phyloP scores from a whole-genome alignment of 2,329 filamentous ascomycete species.

The Monilinia laxa region DNA sequence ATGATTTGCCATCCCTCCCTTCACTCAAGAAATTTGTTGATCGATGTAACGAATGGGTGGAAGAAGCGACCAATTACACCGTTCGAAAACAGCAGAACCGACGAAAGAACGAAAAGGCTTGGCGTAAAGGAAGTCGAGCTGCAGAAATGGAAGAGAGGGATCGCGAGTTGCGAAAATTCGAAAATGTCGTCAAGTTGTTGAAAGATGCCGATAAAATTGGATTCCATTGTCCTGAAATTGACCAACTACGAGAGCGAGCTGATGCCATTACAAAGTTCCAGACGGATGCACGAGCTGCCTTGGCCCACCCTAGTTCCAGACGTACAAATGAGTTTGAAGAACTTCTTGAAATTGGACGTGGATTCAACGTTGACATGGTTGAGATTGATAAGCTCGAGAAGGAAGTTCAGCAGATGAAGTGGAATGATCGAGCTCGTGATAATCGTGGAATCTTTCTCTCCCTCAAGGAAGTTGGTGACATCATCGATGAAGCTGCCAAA shows the following conservation, averaged over 20 bases:
- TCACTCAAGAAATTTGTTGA: conserved; percentile 88
- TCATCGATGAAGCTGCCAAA: conserved; percentile 75
- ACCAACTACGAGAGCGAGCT: conserved; percentile 78
- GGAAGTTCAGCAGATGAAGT: conserved; percentile 80
- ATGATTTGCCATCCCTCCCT: conserved; percentile 78
- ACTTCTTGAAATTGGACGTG: conserved; percentile 82
- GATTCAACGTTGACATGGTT: conserved; percentile 87
- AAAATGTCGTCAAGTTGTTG: conserved; percentile 83
- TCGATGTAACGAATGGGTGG: conserved; percentile 95
- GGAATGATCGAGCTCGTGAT: conserved; percentile 75
- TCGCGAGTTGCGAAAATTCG: conserved; percentile 81
- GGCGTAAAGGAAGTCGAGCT: conserved; percentile 73
- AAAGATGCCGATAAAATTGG: conserved; percentile 80
- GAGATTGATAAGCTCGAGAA: conserved; percentile 81
- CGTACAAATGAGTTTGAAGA: conserved; percentile 80
- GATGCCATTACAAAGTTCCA: conserved; percentile 84
- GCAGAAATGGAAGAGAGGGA: conserved; percentile 82
- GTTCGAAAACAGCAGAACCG: conserved; percentile 97
- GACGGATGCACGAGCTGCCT: conserved; percentile 66
- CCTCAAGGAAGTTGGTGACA: conserved; percentile 72
- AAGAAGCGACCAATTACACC: conserved; percentile 94
- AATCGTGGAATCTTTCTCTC: conserved; percentile 65
- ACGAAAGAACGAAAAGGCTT: conserved; percentile 88
- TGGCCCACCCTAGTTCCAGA: conserved; percentile 63
- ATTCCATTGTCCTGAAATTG: conserved; percentile 92